phyloP scores from a whole-genome alignment of 2,329 filamentous ascomycete species.

The Waltergamsia citrina region DNA sequence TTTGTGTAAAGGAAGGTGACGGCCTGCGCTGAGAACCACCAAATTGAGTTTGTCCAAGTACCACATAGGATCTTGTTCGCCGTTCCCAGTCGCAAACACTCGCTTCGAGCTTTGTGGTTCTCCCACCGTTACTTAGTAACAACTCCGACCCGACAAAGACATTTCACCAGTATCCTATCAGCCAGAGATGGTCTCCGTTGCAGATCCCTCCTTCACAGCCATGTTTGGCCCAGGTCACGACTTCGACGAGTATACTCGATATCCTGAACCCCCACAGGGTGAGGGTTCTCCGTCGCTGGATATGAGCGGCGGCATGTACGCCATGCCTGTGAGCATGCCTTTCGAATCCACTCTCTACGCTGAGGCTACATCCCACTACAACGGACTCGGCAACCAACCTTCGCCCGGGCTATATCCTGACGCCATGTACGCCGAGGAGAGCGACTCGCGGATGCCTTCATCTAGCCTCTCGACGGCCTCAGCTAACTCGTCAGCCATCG shows the following conservation, averaged over 20 bases:
- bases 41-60: no score
- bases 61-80: neutral
- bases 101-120: no score
- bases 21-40: no score
- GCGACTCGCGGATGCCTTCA: slow-evolving; percentile 38
- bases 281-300: slow-evolving; percentile 22
- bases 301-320: slow-evolving; percentile 32
- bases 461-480: slow-evolving; percentile 53
- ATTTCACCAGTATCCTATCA: no score
- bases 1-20: neutral
- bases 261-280: slow-evolving; percentile 32
- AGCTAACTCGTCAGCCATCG: slow-evolving; percentile 54
- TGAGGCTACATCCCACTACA: slow-evolving; percentile 32
- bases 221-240: slow-evolving; percentile 8
- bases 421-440: slow-evolving; percentile 29
- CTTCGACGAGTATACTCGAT: slow-evolving; percentile 26
- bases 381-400: slow-evolving; percentile 30
- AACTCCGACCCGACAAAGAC: no score
- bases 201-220: slow-evolving; percentile 5
- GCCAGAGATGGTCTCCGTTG: neutral
- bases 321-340: slow-evolving; percentile 24
- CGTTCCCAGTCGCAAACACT: neutral
- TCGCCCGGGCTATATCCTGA: slow-evolving; percentile 36
- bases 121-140: no score
- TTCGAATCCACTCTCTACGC: slow-evolving; percentile 39